phyloP scores from a whole-genome alignment of 2,329 filamentous ascomycete species.

The Myriosclerotinia scirpicola region DNA sequence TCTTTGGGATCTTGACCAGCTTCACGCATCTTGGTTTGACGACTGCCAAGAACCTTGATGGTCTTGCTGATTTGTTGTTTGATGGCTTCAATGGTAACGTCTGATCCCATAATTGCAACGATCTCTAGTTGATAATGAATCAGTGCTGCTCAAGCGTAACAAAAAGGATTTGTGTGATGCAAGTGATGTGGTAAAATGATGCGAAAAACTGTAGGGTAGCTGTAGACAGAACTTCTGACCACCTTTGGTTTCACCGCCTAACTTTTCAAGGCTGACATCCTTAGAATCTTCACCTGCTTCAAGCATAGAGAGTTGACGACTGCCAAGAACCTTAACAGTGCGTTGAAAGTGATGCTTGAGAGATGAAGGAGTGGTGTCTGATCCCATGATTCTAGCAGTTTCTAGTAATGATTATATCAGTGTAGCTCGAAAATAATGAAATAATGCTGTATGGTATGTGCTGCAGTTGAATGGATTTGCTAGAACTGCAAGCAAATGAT shows the following conservation, averaged over 20 bases:
- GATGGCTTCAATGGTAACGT: conserved; percentile 32
- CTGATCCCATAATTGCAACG: conserved; percentile 31
- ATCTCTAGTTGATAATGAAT: conserved; percentile 23
- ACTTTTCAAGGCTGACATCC: conserved; percentile 30
- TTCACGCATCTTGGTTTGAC: conserved; percentile 47
- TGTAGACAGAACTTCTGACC: conserved; percentile 15
- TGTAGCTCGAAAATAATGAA: conserved; percentile 1
- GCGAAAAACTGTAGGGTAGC: neutral
- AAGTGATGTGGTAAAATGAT: neutral
- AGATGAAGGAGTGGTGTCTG: conserved; percentile 31
- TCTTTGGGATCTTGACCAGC: conserved; percentile 47
- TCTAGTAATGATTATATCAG: conserved; percentile 14
- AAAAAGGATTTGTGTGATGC: neutral
- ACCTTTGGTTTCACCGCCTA: conserved; percentile 22
- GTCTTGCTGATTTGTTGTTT: conserved; percentile 32
- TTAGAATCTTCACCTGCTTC: conserved; percentile 47
- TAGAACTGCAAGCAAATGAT: neutral
- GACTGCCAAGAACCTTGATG: conserved; percentile 53
- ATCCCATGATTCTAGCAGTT: conserved; percentile 33
- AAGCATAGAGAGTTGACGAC: conserved; percentile 48
- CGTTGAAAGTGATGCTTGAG: conserved; percentile 31
- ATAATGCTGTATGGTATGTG: neutral
- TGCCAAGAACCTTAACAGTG: conserved; percentile 52
- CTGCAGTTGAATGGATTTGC: neutral
- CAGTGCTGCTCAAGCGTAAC: neutral